A percentile compares a stretch with the other conserved stretches of the same genome.
phyloP scores from a whole-genome alignment of 1,284 basidiomycete genomes.

The Sporisorium iseilematis-ciliati region DNA sequence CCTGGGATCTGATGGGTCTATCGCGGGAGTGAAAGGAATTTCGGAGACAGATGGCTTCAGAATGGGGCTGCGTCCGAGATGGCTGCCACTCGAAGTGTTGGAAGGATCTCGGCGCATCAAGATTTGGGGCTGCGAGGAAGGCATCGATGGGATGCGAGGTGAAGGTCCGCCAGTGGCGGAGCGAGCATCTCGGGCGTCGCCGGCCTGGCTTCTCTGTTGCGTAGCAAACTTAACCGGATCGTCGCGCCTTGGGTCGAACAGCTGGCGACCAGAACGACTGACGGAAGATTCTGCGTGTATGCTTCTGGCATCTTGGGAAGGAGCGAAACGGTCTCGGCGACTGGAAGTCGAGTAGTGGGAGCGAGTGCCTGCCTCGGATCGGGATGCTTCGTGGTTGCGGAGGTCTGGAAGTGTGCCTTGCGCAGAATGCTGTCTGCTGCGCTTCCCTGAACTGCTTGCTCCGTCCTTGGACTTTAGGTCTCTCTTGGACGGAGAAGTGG shows the following conservation, averaged over 20 bases:
- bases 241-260: slow-evolving; percentile 86
- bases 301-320: slow-evolving; percentile 38
- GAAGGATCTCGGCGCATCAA: slow-evolving; percentile 38
- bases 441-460: slow-evolving; percentile 18
- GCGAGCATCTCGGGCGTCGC: slow-evolving; percentile 30
- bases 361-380: slow-evolving; percentile 29
- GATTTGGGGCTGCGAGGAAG: slow-evolving; percentile 30
- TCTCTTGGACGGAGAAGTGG: slow-evolving; percentile 24
- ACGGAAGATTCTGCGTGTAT: slow-evolving; percentile 27
- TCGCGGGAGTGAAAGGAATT: slow-evolving; percentile 21
- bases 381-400: slow-evolving; percentile 21
- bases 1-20: slow-evolving; percentile 28
- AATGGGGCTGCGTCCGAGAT: slow-evolving; percentile 28
- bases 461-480: slow-evolving; percentile 24
- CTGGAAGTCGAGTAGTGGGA: slow-evolving; percentile 28
- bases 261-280: slow-evolving; percentile 47
- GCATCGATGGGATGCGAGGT: slow-evolving; percentile 15
- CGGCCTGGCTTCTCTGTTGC: slow-evolving; percentile 35
- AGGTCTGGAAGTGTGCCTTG: slow-evolving; percentile 33
- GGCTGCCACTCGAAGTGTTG: slow-evolving; percentile 23
- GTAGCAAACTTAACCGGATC: slow-evolving; percentile 76
- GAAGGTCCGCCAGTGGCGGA: slow-evolving; percentile 18
- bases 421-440: slow-evolving; percentile 31
- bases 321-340: slow-evolving; percentile 38
- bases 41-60: slow-evolving; percentile 30